Evolutionary conservation across 441 rosid species (phyloP).

Genomic region (Theobroma grandiflorum): DNA sequence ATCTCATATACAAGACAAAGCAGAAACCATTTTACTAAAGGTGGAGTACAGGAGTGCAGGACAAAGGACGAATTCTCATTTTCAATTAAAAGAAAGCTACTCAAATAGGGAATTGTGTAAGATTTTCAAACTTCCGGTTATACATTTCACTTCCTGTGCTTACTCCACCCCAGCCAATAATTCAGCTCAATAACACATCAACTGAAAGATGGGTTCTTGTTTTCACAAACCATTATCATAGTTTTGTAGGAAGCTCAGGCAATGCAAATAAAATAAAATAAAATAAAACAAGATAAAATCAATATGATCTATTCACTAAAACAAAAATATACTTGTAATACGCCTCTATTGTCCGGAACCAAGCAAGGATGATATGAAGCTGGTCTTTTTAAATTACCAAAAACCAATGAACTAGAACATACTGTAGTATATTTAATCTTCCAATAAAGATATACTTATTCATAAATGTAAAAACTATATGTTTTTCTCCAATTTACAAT

Average conservation of each 20-base stretch:
- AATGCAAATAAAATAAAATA: no score
- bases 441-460: no score
- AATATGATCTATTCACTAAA: no score
- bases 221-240: background rate
- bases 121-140: background rate
- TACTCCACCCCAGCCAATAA: background rate
- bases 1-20: background rate
- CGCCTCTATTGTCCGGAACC: no score
- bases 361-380: no score
- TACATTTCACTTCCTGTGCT: background rate
- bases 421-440: no score
- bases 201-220: background rate
- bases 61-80: background rate
- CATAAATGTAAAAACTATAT: no score
- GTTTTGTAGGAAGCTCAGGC: background rate
- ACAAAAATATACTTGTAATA: no score
- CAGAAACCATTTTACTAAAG: background rate
- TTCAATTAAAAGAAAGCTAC: background rate
- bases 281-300: no score
- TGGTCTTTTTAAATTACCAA: no score
- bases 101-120: background rate
- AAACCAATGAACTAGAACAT: no score
- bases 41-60: background rate
- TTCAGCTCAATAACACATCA: background rate
- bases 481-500: no score